Base-by-base conservation (phyloP, 1,139 yeast species). In the Candida tropicalis region DNA sequence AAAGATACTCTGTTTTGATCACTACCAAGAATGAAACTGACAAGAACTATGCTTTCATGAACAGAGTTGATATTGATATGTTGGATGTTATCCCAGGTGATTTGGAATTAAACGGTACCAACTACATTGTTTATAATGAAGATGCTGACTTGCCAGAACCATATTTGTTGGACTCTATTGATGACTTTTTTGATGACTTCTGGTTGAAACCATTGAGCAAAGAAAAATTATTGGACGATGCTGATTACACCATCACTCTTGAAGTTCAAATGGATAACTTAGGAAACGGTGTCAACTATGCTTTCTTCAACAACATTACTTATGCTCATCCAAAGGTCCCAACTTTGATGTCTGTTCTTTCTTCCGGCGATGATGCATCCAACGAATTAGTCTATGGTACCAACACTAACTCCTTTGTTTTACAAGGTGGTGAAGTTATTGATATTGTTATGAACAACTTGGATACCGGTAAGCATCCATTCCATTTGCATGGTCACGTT, bases 401-500 rank as follows among this genome's bases (percentile, higher is more conserved):
- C 29, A 85, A 85, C 59, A 78, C 85, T 31, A 75, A 84, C 56
- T 61, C 87, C 0, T 79, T 73, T 62, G 79, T 85, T 5, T 68
- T 86, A 38, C 81, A 81, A 55, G 65, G 73, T 25, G 77, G 79
- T 48, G 90, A 84, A 45, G 69, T 82, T 39, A 77, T 88, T 38
- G 95, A 88, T 55, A 68, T 89, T 45, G 79, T 86, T 9, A 63
- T 89, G 38, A 87, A 87, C 60, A 85, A 88, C 48, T 63, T 69
- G 47, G 96, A 88, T 63, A 87, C 90, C 42, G 95, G 95, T 66
- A 79, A 80, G 49, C 96, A 89, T 65, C 96, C 97, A n/a, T 87
- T 90, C 83, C 97, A 89, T 62, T 68, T 89, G 54, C 97, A 89
- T 56, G 97, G 97, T 26, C 95, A 87, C 63, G 75, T 73, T 48